Conservation (phyloP, 2,329 filamentous ascomycete genomes). For the Paraconiothyrium brasiliense region DNA sequence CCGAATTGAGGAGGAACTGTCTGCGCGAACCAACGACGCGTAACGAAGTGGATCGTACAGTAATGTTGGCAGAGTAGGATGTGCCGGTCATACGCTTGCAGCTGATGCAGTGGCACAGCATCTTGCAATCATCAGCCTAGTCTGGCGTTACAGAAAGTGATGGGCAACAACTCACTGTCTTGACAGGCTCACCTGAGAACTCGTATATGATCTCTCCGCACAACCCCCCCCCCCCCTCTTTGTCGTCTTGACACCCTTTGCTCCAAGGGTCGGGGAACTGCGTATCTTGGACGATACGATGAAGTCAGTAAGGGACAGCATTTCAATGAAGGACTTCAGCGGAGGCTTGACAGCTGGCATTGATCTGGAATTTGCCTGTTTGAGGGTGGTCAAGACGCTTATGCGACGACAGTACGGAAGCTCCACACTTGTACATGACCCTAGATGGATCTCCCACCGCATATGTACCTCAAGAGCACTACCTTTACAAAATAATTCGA, state of each 20-base stretch:
- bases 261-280: constrained; percentile 8
- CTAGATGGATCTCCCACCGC: background rate
- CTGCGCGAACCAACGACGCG: constrained; percentile 20
- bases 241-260: constrained; percentile 23
- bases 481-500: background rate
- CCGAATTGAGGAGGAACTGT: constrained; percentile 25
- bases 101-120: constrained; percentile 28
- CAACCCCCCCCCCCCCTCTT: constrained; percentile 44
- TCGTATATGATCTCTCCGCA: constrained; percentile 50
- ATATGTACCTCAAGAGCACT: background rate
- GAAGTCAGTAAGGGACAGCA: constrained; percentile 23
- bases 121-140: constrained; percentile 7
- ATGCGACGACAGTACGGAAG: background rate
- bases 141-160: background rate
- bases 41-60: constrained; percentile 19
- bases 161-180: constrained; percentile 15
- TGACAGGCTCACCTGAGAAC: constrained; percentile 40
- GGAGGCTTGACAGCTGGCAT: background rate
- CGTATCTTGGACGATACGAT: constrained; percentile 14
- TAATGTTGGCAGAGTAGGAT: constrained; percentile 27
- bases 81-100: constrained; percentile 27
- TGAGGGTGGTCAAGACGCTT: background rate
- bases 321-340: background rate
- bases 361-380: background rate
- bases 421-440: background rate